A percentile compares a stretch with the other conserved stretches of the same genome.
Conservation (phyloP, 2,329 filamentous ascomycete genomes). For the Chrysoporthe deuterocubensis region DNA sequence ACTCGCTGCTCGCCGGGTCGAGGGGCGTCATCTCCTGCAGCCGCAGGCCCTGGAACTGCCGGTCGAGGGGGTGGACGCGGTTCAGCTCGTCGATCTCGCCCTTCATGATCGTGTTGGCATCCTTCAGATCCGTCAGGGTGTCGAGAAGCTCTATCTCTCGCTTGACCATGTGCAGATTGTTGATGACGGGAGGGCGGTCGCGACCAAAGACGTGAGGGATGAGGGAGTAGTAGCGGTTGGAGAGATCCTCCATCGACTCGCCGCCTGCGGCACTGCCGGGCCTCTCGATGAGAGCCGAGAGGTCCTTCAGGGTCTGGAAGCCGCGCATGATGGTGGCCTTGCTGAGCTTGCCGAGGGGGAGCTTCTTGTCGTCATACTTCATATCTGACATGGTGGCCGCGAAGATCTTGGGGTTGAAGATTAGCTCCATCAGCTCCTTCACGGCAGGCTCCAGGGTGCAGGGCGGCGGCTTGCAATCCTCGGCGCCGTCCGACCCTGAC, state of each 20-base stretch:
- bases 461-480: constrained; percentile 44
- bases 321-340: constrained; percentile 76
- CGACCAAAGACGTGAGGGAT: constrained; percentile 85
- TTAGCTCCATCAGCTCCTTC: constrained; percentile 75
- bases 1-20: constrained; percentile 63
- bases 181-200: constrained; percentile 71
- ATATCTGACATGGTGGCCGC: constrained; percentile 66
- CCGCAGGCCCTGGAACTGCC: constrained; percentile 71
- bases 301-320: constrained; percentile 76
- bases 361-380: constrained; percentile 75
- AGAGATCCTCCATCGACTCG: constrained; percentile 59
- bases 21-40: constrained; percentile 79
- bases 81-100: constrained; percentile 55
- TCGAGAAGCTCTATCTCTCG: constrained; percentile 80
- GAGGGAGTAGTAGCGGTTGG: constrained; percentile 78
- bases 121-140: constrained; percentile 83
- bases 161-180: constrained; percentile 62
- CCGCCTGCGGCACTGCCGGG: constrained; percentile 50
- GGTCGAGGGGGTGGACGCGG: constrained; percentile 68
- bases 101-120: constrained; percentile 78
- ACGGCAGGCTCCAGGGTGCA: constrained; percentile 64
- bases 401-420: constrained; percentile 81
- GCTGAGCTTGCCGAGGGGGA: constrained; percentile 84
- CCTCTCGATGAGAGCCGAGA: constrained; percentile 69
- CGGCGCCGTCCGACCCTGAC: constrained; percentile 38